Conservation (phyloP, 73 alveolate genomes). For the Urostyla sp. region DNA sequence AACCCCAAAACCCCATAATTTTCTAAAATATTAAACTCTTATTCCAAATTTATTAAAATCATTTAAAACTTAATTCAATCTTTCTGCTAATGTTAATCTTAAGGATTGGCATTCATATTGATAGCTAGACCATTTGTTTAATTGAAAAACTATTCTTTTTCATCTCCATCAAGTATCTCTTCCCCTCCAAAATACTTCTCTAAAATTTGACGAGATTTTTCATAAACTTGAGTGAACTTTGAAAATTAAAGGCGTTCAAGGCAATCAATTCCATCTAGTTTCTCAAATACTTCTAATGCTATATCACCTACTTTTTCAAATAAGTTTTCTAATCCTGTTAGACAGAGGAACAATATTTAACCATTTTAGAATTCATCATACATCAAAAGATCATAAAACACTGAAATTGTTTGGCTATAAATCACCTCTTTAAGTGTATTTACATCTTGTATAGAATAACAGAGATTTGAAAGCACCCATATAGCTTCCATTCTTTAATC, state of each 20-base stretch:
- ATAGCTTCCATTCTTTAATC: conserved; percentile 22
- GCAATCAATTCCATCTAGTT: neutral
- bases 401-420: neutral
- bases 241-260: neutral
- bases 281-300: neutral
- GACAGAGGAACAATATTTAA: neutral
- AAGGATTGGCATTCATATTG: no score
- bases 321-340: neutral
- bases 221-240: conserved; percentile 2
- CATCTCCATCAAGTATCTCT: neutral
- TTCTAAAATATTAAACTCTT: no score
- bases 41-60: no score
- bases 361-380: conserved; percentile 3
- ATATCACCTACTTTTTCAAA: neutral
- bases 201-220: neutral
- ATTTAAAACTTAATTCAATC: no score
- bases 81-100: no score
- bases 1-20: no score
- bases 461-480: conserved; percentile 30
- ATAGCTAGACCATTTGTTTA: no score
- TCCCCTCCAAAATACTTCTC: conserved; percentile 23
- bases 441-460: neutral
- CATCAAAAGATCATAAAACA: neutral
- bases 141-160: neutral
- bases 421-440: neutral